Percentiles rank a stretch among this genome's conserved stretches.
phyloP scores from a whole-genome alignment of 768 basidiomycete genomes.

The Asterophora parasitica region DNA sequence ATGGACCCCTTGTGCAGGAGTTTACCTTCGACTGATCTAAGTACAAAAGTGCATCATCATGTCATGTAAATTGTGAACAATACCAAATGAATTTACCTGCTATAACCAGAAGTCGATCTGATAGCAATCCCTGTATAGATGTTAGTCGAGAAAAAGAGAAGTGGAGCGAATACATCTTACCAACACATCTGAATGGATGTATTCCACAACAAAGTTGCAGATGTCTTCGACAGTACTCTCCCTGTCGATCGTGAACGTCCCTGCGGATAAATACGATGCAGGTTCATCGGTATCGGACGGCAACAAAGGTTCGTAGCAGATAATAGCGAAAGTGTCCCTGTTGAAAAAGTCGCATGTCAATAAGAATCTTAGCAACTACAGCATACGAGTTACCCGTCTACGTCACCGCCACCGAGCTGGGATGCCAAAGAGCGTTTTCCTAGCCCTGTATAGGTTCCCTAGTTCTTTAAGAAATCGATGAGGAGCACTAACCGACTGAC shows the following conservation, averaged over 20 bases:
- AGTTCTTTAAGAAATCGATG: not conserved
- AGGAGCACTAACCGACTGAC: constrained; percentile 41
- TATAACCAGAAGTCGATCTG: constrained; percentile 63
- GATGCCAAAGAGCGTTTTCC: constrained; percentile 63
- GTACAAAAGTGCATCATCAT: not conserved
- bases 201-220: constrained; percentile 77
- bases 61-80: not conserved
- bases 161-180: constrained; percentile 31
- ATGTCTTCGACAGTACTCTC: constrained; percentile 64
- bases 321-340: constrained; percentile 66
- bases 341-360: too few species aligned
- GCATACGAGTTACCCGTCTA: too few species aligned
- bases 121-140: constrained; percentile 54
- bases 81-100: constrained; percentile 44
- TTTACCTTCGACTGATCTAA: constrained; percentile 68
- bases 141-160: constrained; percentile 1
- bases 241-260: constrained; percentile 35
- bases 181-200: constrained; percentile 78
- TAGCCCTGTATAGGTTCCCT: constrained; percentile 18
- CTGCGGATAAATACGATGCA: constrained; percentile 43
- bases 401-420: constrained; percentile 68
- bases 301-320: constrained; percentile 49
- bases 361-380: not conserved
- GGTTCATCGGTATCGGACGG: constrained; percentile 46
- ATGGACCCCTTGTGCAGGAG: not conserved